Conservation (phyloP, 768 basidiomycete genomes). For the Lactifluus rugatus region DNA sequence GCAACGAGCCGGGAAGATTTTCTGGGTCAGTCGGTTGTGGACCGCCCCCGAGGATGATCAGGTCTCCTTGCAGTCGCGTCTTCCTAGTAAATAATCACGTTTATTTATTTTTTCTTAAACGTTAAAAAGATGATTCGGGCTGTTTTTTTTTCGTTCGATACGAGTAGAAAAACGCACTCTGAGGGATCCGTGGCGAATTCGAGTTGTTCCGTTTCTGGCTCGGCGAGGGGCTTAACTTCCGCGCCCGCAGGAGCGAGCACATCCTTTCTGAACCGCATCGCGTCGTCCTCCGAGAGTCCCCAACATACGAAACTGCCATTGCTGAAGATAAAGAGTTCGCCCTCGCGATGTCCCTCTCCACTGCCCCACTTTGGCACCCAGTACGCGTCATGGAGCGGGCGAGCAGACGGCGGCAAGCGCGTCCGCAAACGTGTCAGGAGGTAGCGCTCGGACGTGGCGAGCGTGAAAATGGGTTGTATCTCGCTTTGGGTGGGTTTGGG, state of each 20-base stretch:
- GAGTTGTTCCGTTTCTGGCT: conserved; percentile 79
- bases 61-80: conserved; percentile 83
- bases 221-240: conserved; percentile 54
- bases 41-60: conserved; percentile 77
- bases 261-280: conserved; percentile 52
- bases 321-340: conserved; percentile 82
- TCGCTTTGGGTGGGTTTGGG: conserved; percentile 77
- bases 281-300: conserved; percentile 74
- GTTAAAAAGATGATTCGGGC: neutral
- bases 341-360: conserved; percentile 41
- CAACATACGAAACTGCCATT: conserved; percentile 88
- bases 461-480: conserved; percentile 72
- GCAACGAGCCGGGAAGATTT: conserved; percentile 35
- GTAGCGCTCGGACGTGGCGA: conserved; percentile 82
- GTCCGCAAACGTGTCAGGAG: conserved; percentile 51
- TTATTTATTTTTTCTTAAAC: too few relatives aligned
- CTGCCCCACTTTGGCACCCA: conserved; percentile 61
- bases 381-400: conserved; percentile 64
- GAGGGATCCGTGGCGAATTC: conserved; percentile 88
- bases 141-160: neutral
- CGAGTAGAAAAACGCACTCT: conserved; percentile 41
- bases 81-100: conserved; percentile 36
- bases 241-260: conserved; percentile 47
- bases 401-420: conserved; percentile 44
- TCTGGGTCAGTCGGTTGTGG: conserved; percentile 47